Conservation (phyloP, 2,329 filamentous ascomycete genomes). For the Tolypocladium sp. region DNA sequence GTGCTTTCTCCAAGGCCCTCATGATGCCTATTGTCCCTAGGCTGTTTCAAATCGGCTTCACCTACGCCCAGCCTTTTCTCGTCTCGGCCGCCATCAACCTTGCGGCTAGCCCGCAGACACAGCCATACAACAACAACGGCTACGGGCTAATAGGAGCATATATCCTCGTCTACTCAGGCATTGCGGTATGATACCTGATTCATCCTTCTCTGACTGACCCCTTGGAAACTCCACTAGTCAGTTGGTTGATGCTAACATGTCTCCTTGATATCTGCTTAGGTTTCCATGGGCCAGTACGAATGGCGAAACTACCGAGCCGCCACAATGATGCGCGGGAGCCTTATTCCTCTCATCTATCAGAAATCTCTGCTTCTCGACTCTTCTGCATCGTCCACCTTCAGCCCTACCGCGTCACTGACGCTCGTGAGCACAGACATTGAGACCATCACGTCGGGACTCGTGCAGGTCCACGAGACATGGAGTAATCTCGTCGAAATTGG, state of each 20-base stretch:
- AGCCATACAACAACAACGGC: constrained; percentile 11
- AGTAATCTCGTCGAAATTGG: constrained; percentile 14
- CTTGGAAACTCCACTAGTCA: neutral
- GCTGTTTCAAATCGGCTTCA: constrained; percentile 14
- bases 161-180: constrained; percentile 14
- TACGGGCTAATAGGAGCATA: constrained; percentile 19
- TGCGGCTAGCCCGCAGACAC: constrained; percentile 8
- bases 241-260: neutral
- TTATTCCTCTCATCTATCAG: constrained; percentile 15
- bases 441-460: constrained; percentile 11
- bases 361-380: constrained; percentile 12
- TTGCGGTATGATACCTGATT: constrained; percentile 9
- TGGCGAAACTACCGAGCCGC: constrained; percentile 13
- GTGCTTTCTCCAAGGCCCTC: constrained; percentile 3
- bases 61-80: constrained; percentile 16
- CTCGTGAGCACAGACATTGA: constrained; percentile 18
- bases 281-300: constrained; percentile 13
- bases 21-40: constrained; percentile 7
- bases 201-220: no score
- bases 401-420: constrained; percentile 12
- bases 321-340: constrained; percentile 15
- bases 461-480: constrained; percentile 12
- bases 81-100: constrained; percentile 11
- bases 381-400: constrained; percentile 2
- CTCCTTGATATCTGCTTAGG: constrained; percentile 1